Evolutionary conservation across 306 rosid genomes (phyloP), one percentile per base, ranked within the genome.

Genomic region (Bauhinia variegata): DNA sequence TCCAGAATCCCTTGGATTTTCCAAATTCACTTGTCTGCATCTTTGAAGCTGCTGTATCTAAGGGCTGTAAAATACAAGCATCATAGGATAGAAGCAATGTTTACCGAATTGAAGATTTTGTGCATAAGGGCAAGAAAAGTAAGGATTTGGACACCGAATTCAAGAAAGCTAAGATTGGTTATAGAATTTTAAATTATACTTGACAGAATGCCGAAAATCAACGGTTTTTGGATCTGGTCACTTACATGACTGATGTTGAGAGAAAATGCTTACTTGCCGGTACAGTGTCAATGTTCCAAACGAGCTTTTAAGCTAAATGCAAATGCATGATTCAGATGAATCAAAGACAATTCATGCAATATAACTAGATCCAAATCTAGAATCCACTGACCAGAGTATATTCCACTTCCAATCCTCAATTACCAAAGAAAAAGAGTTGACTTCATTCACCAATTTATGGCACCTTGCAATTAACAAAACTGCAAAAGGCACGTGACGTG

Each of bases 11-110:
- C 83, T 87, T 84, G 59, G 98, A 86, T 82, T 87, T 89, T 75
- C 98, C 98, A 74, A 92, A 92, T 64, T 89, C 89, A 67, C 98
- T 89, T 62, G 98, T 89, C 81, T 92, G 97, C 96, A 92, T 92
- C 87, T 75, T 81, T 18, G 98, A 87, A 67, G 98, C 79, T 70
- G 89, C 93, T 16, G 96, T 84, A 78, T 92, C 98, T 79, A 92
- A 76, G 56, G 98, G 98, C 98, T 89, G 88, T 36, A 63, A 59
- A 71, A 56, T 50, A 77, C 58, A 75, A 61, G 30, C 34, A 52
- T 58, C 59, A 16, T 17, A 42, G 11, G 18, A 23, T 37, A 68
- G 56, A 70, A 36, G 30, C 15, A 8, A 28, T 14, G 11, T 54
- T 30, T 12, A 42, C 54, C 5, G 18, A 67, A 67, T n/a, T 8